Evolutionary conservation across 169 alveolate genomes (phyloP).

Genomic region (Perkinsus olseni): DNA sequence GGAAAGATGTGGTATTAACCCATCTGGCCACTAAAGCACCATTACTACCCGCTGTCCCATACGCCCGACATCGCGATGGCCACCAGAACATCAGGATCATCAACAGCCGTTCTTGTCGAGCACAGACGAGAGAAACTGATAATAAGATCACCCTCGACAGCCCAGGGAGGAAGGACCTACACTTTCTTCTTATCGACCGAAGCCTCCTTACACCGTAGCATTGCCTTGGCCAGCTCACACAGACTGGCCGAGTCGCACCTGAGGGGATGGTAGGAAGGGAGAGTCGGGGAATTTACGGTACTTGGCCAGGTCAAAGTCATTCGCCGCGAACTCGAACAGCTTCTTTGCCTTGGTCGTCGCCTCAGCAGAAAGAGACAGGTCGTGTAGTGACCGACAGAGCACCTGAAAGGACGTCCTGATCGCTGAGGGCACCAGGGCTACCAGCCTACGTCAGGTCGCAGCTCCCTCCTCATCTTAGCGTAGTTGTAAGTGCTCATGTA

Average conservation of each 20-base stretch:
- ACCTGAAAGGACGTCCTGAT: background rate
- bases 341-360: background rate
- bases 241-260: background rate
- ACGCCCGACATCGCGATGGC: background rate
- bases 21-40: too few relatives aligned
- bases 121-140: background rate
- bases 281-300: background rate
- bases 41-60: background rate
- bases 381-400: background rate
- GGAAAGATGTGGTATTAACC: background rate
- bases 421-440: background rate
- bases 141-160: background rate
- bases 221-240: background rate
- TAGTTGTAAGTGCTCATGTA: background rate
- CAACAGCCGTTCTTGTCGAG: background rate
- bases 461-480: background rate
- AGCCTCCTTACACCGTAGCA: background rate
- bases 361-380: background rate
- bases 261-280: background rate
- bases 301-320: background rate
- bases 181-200: background rate
- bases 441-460: background rate
- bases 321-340: background rate
- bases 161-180: background rate
- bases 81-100: background rate